Conservation (phyloP, 352 stramenopile genomes). For the Nothophytophthora sp. region DNA sequence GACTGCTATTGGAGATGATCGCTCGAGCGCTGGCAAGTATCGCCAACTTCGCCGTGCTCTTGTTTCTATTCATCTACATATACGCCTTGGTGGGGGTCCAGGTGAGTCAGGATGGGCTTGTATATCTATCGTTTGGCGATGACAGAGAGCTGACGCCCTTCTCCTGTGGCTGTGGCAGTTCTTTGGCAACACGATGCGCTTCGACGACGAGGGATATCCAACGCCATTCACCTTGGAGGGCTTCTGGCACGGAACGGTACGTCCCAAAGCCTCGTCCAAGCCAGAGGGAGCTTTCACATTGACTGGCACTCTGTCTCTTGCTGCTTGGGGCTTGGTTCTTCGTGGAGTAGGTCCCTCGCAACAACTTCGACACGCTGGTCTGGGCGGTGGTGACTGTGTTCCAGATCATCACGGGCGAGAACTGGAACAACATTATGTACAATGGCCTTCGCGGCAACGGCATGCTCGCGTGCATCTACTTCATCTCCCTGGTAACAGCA, state of each 20-base stretch:
- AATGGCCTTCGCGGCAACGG: slow-evolving; percentile 86
- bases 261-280: no score
- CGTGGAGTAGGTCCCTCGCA: slow-evolving; percentile 47
- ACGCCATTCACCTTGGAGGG: slow-evolving; percentile 40
- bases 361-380: slow-evolving; percentile 91
- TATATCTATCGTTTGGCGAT: background rate
- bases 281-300: no score
- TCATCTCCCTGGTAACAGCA: slow-evolving; percentile 71
- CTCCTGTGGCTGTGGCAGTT: slow-evolving; percentile 47
- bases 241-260: slow-evolving; percentile 70
- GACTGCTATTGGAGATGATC: slow-evolving; percentile 93
- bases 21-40: slow-evolving; percentile 91
- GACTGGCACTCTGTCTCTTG: slow-evolving; percentile 1
- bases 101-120: slow-evolving; percentile 26
- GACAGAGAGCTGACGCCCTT: background rate
- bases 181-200: slow-evolving; percentile 95
- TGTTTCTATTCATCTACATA: slow-evolving; percentile 97
- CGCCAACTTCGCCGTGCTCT: slow-evolving; percentile 92
- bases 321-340: background rate
- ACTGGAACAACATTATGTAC: slow-evolving; percentile 96
- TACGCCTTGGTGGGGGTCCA: slow-evolving; percentile 92
- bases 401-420: slow-evolving; percentile 94
- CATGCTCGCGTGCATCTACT: slow-evolving; percentile 75
- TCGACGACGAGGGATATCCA: slow-evolving; percentile 78
- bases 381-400: slow-evolving; percentile 88